Conservation (phyloP, 805 yeast species). For the Candida piceae region DNA sequence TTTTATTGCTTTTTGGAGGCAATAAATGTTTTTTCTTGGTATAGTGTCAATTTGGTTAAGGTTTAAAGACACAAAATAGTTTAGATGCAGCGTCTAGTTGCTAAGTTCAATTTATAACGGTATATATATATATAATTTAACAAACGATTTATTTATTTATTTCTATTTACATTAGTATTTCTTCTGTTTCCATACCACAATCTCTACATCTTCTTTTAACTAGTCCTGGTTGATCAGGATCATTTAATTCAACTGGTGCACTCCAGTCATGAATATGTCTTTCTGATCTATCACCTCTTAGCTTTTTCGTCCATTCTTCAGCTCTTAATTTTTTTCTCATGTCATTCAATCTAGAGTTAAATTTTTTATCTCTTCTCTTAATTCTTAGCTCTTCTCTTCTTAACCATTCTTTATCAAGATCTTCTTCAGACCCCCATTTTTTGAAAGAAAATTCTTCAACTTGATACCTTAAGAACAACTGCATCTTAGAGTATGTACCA, state of each 20-base stretch:
- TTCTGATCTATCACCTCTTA: constrained; percentile 51
- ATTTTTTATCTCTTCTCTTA: constrained; percentile 71
- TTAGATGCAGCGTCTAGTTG: too few species aligned
- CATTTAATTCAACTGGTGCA: constrained; percentile 39
- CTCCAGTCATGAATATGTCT: constrained; percentile 77
- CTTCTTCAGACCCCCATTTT: constrained; percentile 92
- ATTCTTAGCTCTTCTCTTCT: constrained; percentile 69
- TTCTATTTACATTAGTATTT: constrained; percentile 40
- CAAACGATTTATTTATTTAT: too few species aligned
- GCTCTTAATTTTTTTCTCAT: constrained; percentile 93
- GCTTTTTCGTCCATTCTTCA: constrained; percentile 72
- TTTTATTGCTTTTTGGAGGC: background rate
- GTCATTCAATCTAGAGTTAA: constrained; percentile 70
- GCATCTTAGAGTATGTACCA: constrained; percentile 85
- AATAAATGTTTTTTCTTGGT: too few species aligned
- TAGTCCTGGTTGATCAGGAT: constrained; percentile 21
- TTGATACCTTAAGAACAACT: constrained; percentile 80
- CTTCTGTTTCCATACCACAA: constrained; percentile 85
- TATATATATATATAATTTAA: too few species aligned
- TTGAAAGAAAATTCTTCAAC: constrained; percentile 90
- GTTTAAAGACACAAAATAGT: too few species aligned
- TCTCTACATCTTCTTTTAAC: constrained; percentile 62
- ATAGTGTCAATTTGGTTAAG: too few species aligned
- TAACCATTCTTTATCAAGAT: constrained; percentile 89
- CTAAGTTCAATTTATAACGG: too few species aligned